Evolutionary conservation across 805 yeast species (phyloP), one percentile per base, ranked within the genome.

Genomic region (Hanseniaspora vineae): DNA sequence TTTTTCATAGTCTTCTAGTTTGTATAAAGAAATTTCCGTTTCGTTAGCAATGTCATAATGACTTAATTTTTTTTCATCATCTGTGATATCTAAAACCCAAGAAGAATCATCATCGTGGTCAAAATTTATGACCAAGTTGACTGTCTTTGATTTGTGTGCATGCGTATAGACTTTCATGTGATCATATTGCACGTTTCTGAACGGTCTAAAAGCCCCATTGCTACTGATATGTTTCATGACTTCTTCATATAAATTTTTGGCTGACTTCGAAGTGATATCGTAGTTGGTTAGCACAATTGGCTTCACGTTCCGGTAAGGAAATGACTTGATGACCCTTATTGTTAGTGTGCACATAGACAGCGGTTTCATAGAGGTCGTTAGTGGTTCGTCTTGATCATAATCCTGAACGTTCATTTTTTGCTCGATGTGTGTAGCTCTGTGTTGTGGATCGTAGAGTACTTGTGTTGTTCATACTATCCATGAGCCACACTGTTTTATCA

Each of bases 121-220:
- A 61, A 92, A 75, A 61, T 92, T 92, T 52, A 92, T 84, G 44
- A 88, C 92, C 54, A 92, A 71, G 59, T 92, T 88, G 78, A 88
- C 83, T 2, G 96, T 85, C 66, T 92, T 92, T 31, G 95, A 76
- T 12, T 94, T 92, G 63, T 90, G 97, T 0, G 98, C 97, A 60
- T 87, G 88, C 31, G 96, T 84, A 66, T 92, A 92, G 6, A 92
- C 73, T 64, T 92, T 92, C 49, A 90, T 62, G 0, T 89, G 71
- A 59, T 90, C 84, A 52, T 78, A 84, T 0, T 66, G 69, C 10
- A 85, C 84, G 51, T 73, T 84, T 58, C 97, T 73, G 64, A 79
- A 89, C 1, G 97, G 95, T 57, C 96, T 73, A 50, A 80, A 76
- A 0, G 77, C 78, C 6, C 92, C 87, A 13, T 77, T 72, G 4